Evolutionary conservation across 108 stramenopile species (phyloP).

Genomic region (Cyclotella choctawhatcheeana): DNA sequence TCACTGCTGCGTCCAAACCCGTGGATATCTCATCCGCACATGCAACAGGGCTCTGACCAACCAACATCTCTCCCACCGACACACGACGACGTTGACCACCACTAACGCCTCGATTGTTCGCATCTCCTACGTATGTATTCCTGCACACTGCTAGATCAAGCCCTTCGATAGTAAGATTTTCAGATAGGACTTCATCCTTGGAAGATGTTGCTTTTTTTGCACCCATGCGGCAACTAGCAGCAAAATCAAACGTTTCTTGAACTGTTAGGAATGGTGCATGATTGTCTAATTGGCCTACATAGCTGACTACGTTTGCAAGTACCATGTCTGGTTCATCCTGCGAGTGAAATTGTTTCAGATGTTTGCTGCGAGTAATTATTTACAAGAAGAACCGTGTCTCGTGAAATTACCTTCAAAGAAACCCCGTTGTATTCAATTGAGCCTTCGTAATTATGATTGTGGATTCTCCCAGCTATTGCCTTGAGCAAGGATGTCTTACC

Average conservation of each 20-base stretch:
- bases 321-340: constrained; percentile 53
- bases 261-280: constrained; percentile 78
- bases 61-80: constrained; percentile 89
- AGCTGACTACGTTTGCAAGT: constrained; percentile 48
- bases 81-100: constrained; percentile 81
- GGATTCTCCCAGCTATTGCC: constrained; percentile 43
- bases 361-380: background rate
- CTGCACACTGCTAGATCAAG: constrained; percentile 68
- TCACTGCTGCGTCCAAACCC: constrained; percentile 83
- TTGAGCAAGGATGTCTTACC: constrained; percentile 58
- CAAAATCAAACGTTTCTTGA: constrained; percentile 83
- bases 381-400: too few relatives aligned
- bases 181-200: constrained; percentile 27
- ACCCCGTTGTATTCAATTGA: constrained; percentile 58
- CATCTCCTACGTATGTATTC: constrained; percentile 88
- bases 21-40: constrained; percentile 91
- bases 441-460: constrained; percentile 8
- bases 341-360: too few relatives aligned
- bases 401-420: constrained; percentile 37
- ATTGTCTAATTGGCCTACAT: constrained; percentile 72
- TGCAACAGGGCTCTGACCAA: constrained; percentile 61
- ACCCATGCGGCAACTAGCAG: constrained; percentile 62
- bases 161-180: constrained; percentile 60
- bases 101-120: constrained; percentile 75
- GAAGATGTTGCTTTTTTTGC: background rate